Conservation (phyloP, 257 asterid genomes). For the Rhazya stricta region DNA sequence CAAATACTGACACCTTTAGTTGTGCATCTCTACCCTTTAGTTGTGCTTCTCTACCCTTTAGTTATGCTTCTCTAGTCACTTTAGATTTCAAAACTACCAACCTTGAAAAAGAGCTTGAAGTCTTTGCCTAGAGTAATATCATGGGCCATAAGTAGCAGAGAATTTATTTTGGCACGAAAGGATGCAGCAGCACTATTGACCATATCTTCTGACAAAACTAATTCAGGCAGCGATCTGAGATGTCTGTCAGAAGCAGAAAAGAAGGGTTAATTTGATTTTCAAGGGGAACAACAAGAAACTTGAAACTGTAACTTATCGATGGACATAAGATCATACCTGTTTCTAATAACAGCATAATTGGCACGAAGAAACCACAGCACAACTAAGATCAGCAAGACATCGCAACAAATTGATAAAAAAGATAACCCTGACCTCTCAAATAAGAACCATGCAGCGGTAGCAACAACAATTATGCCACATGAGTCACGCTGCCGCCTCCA, state of each 20-base stretch:
- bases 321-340: constrained; percentile 42
- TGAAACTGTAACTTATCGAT: constrained; percentile 9
- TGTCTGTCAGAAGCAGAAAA: constrained; percentile 46
- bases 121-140: constrained; percentile 95
- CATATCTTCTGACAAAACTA: constrained; percentile 93
- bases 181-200: constrained; percentile 87
- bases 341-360: constrained; percentile 60
- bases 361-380: constrained; percentile 69
- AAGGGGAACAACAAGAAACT: constrained; percentile 2
- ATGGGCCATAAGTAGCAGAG: constrained; percentile 93
- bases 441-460: constrained; percentile 81
- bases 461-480: constrained; percentile 56
- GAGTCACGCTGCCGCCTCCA: constrained; percentile 74
- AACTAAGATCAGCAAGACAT: constrained; percentile 67
- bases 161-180: constrained; percentile 84
- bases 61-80: not conserved
- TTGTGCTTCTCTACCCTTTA: not conserved
- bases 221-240: constrained; percentile 66
- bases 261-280: constrained; percentile 21
- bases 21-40: not conserved
- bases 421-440: constrained; percentile 81
- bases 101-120: constrained; percentile 89
- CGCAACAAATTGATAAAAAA: constrained; percentile 68
- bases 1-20: not conserved
- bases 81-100: constrained; percentile 26